Percentiles rank a stretch among this genome's conserved stretches.
These are phyloP conservation scores for Metschnikowia gelsemii DNA, from an alignment of 805 yeast genomes.

Conservation along the genomic window DNA sequence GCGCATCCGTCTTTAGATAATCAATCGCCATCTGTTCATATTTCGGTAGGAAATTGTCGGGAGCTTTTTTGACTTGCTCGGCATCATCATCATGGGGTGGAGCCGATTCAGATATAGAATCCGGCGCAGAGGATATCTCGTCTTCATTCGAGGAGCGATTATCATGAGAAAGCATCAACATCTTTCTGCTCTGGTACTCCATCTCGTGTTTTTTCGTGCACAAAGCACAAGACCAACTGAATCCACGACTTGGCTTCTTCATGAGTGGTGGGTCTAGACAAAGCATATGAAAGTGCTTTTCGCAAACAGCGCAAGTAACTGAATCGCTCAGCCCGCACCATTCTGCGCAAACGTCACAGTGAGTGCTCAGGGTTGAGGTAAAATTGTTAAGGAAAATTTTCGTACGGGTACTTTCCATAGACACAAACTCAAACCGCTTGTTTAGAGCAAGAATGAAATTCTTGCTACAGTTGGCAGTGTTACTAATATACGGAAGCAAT, in stretches of 20 bases:
- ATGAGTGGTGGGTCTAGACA: constrained; percentile 84
- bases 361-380: constrained; percentile 43
- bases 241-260: constrained; percentile 80
- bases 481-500: constrained; percentile 36
- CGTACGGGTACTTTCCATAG: constrained; percentile 67
- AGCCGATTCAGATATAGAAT: too few species aligned
- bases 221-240: constrained; percentile 84
- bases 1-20: constrained; percentile 49
- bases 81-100: constrained; percentile 2
- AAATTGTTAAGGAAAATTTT: constrained; percentile 64
- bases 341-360: constrained; percentile 74
- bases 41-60: constrained; percentile 38
- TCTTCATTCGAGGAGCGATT: constrained; percentile 40
- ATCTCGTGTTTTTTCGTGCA: constrained; percentile 64
- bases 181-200: constrained; percentile 38
- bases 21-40: constrained; percentile 58
- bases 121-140: constrained; percentile 25
- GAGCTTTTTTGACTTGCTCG: constrained; percentile 1
- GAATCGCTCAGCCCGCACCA: constrained; percentile 81
- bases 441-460: constrained; percentile 60
- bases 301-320: constrained; percentile 78
- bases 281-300: constrained; percentile 67
- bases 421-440: constrained; percentile 69
- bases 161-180: constrained; percentile 43
- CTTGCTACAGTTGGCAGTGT: constrained; percentile 51